These are phyloP conservation scores for Stylosanthes scabra DNA, from an alignment of 331 rosid species.

Conservation along the genomic window DNA sequence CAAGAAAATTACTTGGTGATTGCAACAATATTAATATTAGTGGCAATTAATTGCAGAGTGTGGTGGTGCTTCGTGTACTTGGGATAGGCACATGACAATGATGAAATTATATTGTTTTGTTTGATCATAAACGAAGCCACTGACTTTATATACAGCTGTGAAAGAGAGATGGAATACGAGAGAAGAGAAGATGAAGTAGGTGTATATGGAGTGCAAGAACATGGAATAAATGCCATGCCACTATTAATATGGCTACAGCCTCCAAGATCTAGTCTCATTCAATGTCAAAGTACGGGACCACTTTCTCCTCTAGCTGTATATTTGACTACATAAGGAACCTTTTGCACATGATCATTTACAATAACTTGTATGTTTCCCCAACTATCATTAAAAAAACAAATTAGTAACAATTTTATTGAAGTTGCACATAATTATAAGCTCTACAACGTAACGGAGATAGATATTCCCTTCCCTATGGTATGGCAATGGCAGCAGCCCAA, in stretches of 20 bases:
- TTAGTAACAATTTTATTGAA: slow-evolving; percentile 14
- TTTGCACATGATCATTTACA: neutral
- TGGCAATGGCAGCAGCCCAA: slow-evolving; percentile 38
- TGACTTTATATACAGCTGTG: slow-evolving; percentile 23
- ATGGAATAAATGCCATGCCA: slow-evolving; percentile 39
- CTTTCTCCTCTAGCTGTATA: slow-evolving; percentile 23
- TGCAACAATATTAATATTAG: neutral
- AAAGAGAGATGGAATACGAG: neutral
- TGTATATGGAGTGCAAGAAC: slow-evolving; percentile 7
- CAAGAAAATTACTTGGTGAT: neutral
- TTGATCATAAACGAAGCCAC: neutral
- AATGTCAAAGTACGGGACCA: slow-evolving; percentile 40
- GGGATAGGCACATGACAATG: neutral
- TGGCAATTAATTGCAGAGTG: too few species aligned
- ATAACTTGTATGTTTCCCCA: neutral
- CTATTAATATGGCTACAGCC: neutral
- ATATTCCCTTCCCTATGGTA: slow-evolving; percentile 11
- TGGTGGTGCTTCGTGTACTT: neutral
- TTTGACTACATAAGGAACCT: slow-evolving; percentile 33
- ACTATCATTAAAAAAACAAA: neutral
- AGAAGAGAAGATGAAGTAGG: slow-evolving; percentile 7
- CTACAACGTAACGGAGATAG: neutral
- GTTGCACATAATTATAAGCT: slow-evolving; percentile 21
- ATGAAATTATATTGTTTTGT: too few species aligned
- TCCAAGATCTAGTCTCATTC: slow-evolving; percentile 27